Percentiles rank a stretch among this genome's conserved stretches.
These are phyloP conservation scores for Allium sativum DNA, from an alignment of 106 monocot species.

Conservation along the genomic window DNA sequence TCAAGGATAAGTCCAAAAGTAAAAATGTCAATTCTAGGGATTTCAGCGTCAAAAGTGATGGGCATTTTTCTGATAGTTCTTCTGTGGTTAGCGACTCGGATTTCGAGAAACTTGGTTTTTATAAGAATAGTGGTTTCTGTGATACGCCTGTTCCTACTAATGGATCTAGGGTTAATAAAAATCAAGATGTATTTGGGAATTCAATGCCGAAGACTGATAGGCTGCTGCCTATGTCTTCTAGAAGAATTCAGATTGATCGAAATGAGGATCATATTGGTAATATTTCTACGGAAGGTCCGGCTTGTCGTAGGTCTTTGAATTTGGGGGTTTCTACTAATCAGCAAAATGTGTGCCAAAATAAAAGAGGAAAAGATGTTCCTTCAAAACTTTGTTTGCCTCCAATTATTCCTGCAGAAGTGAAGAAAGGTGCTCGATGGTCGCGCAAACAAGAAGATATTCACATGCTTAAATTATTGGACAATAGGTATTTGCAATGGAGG, in stretches of 20 bases:
- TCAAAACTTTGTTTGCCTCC: constrained; percentile 18
- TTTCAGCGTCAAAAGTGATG: no score
- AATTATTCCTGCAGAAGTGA: constrained; percentile 17
- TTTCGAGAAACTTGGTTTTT: constrained; percentile 22
- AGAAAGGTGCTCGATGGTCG: constrained; percentile 32
- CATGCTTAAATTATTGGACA: constrained; percentile 40
- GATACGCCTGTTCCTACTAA: constrained; percentile 49
- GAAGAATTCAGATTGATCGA: constrained; percentile 11
- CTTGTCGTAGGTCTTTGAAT: constrained; percentile 55
- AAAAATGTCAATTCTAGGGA: no score
- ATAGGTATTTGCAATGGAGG: constrained; percentile 54
- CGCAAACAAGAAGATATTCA: constrained; percentile 50
- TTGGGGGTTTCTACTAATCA: constrained; percentile 41
- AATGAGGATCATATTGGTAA: not conserved
- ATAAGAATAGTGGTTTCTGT: constrained; percentile 26
- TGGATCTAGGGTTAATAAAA: constrained; percentile 7
- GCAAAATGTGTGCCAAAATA: not conserved
- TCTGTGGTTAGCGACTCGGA: constrained; percentile 17
- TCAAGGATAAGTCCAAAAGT: not conserved
- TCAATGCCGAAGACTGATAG: constrained; percentile 52
- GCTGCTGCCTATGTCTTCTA: constrained; percentile 19
- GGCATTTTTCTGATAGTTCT: constrained; percentile 11
- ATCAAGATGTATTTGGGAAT: constrained; percentile 32
- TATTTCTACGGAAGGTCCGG: constrained; percentile 6
- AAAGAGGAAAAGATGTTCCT: constrained; percentile 2